Evolutionary conservation across 495 filamentous ascomycete species (phyloP).

Genomic region (Xylaria telfairii): DNA sequence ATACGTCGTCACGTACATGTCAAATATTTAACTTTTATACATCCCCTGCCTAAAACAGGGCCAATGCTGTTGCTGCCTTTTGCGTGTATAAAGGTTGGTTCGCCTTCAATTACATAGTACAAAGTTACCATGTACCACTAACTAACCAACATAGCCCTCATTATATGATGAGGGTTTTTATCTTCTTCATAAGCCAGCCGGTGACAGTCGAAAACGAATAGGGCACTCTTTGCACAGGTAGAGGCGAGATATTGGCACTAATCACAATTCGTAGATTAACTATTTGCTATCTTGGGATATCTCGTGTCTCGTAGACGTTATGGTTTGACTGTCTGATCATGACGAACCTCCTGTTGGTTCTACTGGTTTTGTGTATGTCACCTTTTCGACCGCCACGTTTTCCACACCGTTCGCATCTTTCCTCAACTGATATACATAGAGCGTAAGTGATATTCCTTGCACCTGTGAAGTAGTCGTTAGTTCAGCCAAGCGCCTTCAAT

Average conservation of each 20-base stretch:
- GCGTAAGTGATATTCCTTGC: conserved; percentile 93
- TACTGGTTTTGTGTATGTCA: conserved; percentile 90
- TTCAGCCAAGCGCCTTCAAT: neutral
- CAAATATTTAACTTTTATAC: neutral
- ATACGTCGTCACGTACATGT: neutral
- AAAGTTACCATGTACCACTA: too few species aligned
- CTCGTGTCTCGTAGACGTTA: conserved; percentile 29
- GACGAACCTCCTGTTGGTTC: conserved; percentile 53
- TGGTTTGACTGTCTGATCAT: conserved; percentile 27
- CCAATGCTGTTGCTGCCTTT: too few species aligned
- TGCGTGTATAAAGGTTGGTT: too few species aligned
- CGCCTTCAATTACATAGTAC: too few species aligned
- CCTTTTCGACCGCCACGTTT: conserved; percentile 95
- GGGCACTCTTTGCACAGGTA: neutral
- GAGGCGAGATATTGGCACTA: neutral
- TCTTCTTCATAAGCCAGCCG: neutral
- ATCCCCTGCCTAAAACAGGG: too few species aligned
- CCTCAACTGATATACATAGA: conserved; percentile 97
- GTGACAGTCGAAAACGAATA: neutral
- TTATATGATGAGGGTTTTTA: neutral
- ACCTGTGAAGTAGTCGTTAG: conserved; percentile 62
- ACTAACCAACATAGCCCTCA: neutral
- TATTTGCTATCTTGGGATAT: conserved; percentile 30
- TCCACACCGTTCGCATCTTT: conserved; percentile 88
- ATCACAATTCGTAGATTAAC: conserved; percentile 24